A percentile compares a stretch with the other conserved stretches of the same genome.
These are phyloP conservation scores for Yamadazyma ubonensis DNA, from an alignment of 805 yeast species.

Conservation along the genomic window DNA sequence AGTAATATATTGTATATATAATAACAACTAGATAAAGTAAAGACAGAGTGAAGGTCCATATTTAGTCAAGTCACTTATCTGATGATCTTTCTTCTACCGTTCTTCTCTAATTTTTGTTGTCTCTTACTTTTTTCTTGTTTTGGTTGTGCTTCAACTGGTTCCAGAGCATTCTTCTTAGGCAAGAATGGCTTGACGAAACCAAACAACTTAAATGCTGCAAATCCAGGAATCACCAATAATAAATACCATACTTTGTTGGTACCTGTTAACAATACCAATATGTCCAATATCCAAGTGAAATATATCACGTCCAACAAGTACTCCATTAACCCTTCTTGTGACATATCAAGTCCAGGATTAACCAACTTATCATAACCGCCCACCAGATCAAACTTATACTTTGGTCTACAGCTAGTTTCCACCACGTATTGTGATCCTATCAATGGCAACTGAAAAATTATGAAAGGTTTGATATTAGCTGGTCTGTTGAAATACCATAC, in stretches of 20 bases:
- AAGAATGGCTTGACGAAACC: slow-evolving; percentile 28
- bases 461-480: slow-evolving; percentile 36
- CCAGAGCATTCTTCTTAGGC: slow-evolving; percentile 3
- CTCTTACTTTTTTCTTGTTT: slow-evolving; percentile 15
- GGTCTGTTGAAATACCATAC: slow-evolving; percentile 47
- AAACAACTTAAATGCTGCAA: slow-evolving; percentile 47
- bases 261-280: slow-evolving; percentile 55
- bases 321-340: slow-evolving; percentile 65
- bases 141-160: slow-evolving; percentile 3
- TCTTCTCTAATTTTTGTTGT: slow-evolving; percentile 19
- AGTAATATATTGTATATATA: no score
- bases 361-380: slow-evolving; percentile 42
- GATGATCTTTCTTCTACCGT: slow-evolving; percentile 14
- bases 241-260: slow-evolving; percentile 60
- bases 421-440: slow-evolving; percentile 49
- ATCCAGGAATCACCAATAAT: slow-evolving; percentile 51
- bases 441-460: slow-evolving; percentile 36
- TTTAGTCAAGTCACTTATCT: no score
- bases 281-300: slow-evolving; percentile 57
- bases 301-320: slow-evolving; percentile 71
- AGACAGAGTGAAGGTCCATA: no score
- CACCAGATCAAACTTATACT: slow-evolving; percentile 24
- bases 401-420: slow-evolving; percentile 64
- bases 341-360: slow-evolving; percentile 59
- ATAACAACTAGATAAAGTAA: no score